These are phyloP conservation scores for Scheffersomyces illinoinensis DNA, from an alignment of 1,139 yeast species.

Conservation along the genomic window DNA sequence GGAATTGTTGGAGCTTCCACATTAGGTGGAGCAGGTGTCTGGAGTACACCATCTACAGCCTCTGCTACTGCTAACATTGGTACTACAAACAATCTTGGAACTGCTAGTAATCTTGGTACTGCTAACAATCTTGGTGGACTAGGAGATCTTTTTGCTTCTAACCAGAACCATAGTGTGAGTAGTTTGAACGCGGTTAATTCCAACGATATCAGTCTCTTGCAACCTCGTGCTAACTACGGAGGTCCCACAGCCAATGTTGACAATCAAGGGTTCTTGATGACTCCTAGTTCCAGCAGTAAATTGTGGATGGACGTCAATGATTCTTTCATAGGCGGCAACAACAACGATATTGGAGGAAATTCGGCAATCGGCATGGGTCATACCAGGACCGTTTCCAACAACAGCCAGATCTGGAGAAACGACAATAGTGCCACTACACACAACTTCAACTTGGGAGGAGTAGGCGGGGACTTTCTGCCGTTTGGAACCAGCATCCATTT, in stretches of 20 bases:
- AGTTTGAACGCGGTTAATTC: slow-evolving; percentile 5
- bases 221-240: slow-evolving; percentile 1
- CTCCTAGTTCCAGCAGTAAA: slow-evolving; percentile 5
- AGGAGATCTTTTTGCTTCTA: slow-evolving; percentile 5
- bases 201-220: slow-evolving; percentile 1
- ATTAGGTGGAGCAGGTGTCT: neutral
- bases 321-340: neutral
- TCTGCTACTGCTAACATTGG: neutral
- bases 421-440: slow-evolving; percentile 16
- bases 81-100: neutral
- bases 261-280: slow-evolving; percentile 5
- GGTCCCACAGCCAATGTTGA: neutral
- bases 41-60: neutral
- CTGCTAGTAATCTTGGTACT: neutral
- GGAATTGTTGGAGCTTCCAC: neutral
- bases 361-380: slow-evolving; percentile 12
- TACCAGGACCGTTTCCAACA: slow-evolving; percentile 25
- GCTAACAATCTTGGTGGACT: neutral
- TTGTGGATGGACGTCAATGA: slow-evolving; percentile 9
- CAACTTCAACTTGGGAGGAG: slow-evolving; percentile 14
- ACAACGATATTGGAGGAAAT: neutral
- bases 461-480: neutral
- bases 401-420: slow-evolving; percentile 33
- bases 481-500: neutral
- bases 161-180: slow-evolving; percentile 8